Base-by-base conservation (phyloP, 2,329 filamentous ascomycete genomes). In the Capronia coronata region DNA sequence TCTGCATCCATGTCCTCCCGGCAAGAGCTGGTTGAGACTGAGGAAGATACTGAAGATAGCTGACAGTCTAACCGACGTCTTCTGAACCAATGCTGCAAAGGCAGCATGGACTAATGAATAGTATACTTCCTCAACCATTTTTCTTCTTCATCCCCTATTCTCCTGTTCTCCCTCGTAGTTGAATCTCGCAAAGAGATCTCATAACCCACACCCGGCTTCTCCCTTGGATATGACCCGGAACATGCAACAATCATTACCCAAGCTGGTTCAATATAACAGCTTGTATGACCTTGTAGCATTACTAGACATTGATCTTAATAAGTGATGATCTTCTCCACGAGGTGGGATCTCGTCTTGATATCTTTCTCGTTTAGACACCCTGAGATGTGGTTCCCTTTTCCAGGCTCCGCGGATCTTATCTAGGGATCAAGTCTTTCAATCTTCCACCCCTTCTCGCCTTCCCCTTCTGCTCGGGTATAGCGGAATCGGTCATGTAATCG, bases 401-500 rank as follows among this genome's bases (percentile, higher is more conserved):
- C 21, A 19, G 19, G 7, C 13, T 11, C n/a, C n/a, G n/a, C n/a
- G n/a, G n/a, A n/a, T n/a, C n/a, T n/a, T n/a, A n/a, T n/a, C n/a
- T n/a, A 32, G 13, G 29, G 29, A 32, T 11, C n/a, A n/a, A 32
- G 29, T n/a, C 29, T 32, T n/a, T 32, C 29, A 7, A n/a, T 32
- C 29, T 32, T 32, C 29, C 29, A 32, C 7, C 29, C 29, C 29
- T 6, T 32, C 22, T 29, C 22, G 25, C 22, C 66, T 14, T 60
- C 67, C 9, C 60, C 67, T 45, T 71, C 73, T 43, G 79, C 75
- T 65, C 78, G 82, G 48, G 81, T 80, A 70, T 96, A 97, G 54
- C 83, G 78, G 66, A 98, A 97, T 19, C 93, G 84, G 74, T 98
- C 93, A 70, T 98, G 93, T 67, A 98, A 71, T 52, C 93, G 77